Conservation (phyloP, 768 basidiomycete genomes). For the Artomyces pyxidatus region DNA sequence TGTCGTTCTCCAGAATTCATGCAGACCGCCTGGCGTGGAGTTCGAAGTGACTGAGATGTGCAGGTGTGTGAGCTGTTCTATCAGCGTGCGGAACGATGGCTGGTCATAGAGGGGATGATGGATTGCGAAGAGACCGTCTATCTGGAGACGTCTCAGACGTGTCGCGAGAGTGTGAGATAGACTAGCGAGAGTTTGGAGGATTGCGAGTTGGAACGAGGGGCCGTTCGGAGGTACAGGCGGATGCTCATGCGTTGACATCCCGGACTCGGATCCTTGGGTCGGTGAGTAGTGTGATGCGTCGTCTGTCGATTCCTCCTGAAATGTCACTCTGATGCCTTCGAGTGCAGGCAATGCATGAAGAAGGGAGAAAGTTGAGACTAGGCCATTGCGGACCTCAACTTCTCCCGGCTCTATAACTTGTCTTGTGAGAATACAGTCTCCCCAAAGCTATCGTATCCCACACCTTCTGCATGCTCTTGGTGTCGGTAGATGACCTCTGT, state of each 20-base stretch:
- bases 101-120: background rate
- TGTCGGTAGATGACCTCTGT: background rate
- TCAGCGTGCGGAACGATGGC: background rate
- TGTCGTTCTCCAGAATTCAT: background rate
- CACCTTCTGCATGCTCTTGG: background rate
- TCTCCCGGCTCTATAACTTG: background rate
- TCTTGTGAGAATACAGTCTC: background rate
- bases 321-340: background rate
- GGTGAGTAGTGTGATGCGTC: background rate
- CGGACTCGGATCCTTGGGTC: background rate
- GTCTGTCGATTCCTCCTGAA: background rate
- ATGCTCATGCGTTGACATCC: background rate
- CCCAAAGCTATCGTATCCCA: background rate
- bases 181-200: background rate
- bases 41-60: background rate
- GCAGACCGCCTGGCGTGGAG: background rate
- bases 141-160: background rate
- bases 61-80: background rate
- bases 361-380: background rate
- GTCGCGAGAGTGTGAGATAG: background rate
- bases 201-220: background rate
- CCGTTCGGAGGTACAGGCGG: background rate
- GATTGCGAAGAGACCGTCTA: background rate
- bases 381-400: background rate
- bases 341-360: background rate